These are phyloP conservation scores for Sporobolomyces phaffii DNA, from an alignment of 768 basidiomycete genomes.

Conservation along the genomic window DNA sequence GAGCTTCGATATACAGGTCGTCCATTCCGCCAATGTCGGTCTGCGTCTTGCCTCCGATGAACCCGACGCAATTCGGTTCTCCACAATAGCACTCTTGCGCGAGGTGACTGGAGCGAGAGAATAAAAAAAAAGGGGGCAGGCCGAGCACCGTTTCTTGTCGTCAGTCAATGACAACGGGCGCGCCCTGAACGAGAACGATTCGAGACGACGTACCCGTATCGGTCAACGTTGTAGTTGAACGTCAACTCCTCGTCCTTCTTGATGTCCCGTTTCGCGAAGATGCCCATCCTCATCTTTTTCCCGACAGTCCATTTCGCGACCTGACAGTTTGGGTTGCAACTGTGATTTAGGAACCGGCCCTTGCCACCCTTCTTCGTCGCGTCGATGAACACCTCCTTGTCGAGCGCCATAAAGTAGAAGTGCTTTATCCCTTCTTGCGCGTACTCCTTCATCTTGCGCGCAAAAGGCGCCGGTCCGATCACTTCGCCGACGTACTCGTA, in stretches of 20 bases:
- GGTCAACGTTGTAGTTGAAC: constrained; percentile 99
- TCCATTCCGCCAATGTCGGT: constrained; percentile 93
- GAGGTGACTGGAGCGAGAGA: constrained; percentile 63
- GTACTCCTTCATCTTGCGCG: constrained; percentile 90
- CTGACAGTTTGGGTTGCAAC: constrained; percentile 93
- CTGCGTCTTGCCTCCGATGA: constrained; percentile 96
- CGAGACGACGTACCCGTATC: constrained; percentile 70
- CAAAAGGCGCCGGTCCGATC: constrained; percentile 75
- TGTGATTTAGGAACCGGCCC: constrained; percentile 95
- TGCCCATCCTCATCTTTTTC: constrained; percentile 85
- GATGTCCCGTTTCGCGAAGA: constrained; percentile 60
- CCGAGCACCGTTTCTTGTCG: too few species aligned
- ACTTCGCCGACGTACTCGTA: constrained; percentile 99
- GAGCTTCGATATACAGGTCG: constrained; percentile 64
- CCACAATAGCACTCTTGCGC: constrained; percentile 93
- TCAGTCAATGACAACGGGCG: not conserved
- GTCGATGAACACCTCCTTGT: constrained; percentile 98
- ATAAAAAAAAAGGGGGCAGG: too few species aligned
- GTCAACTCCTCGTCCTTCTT: constrained; percentile 80
- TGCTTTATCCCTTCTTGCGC: constrained; percentile 86
- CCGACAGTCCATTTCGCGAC: constrained; percentile 98
- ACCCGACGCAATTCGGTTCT: constrained; percentile 89
- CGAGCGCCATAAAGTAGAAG: constrained; percentile 99
- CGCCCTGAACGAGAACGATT: too few species aligned
- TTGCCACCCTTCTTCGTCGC: constrained; percentile 95